phyloP scores from a whole-genome alignment of 83 land plant genomes.

The Thuja plicata region DNA sequence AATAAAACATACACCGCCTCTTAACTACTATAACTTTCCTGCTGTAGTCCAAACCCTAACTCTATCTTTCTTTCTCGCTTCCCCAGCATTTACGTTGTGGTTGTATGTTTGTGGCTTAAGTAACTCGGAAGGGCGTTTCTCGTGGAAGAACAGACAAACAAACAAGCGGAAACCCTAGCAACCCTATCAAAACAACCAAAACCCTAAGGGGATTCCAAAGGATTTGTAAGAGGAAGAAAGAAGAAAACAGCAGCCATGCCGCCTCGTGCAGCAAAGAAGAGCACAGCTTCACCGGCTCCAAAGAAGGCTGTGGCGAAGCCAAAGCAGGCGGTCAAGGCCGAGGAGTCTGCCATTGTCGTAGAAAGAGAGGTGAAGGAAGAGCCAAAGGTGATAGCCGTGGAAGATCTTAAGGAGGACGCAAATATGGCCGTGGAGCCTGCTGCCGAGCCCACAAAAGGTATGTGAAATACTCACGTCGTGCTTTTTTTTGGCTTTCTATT shows the following conservation, averaged over 20 bases:
- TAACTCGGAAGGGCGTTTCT: background rate
- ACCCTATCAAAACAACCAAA: background rate
- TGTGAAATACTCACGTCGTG: background rate
- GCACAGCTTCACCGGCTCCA: background rate
- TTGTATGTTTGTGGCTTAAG: background rate
- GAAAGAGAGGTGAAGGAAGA: background rate
- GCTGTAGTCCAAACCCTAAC: background rate
- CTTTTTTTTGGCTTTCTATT: background rate
- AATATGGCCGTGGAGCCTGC: background rate
- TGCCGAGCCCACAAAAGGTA: background rate
- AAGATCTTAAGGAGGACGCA: background rate
- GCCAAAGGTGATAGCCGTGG: background rate
- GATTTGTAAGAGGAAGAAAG: background rate
- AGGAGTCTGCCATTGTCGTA: background rate
- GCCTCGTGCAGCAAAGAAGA: conserved; percentile 3
- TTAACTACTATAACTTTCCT: no score
- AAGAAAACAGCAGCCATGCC: background rate
- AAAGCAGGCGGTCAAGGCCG: background rate
- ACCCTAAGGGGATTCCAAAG: background rate
- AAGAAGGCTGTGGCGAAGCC: background rate
- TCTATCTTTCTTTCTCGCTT: background rate
- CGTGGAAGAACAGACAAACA: background rate
- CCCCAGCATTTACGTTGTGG: background rate
- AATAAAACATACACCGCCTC: background rate
- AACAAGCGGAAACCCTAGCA: background rate